Evolutionary conservation across 2,329 filamentous ascomycete genomes (phyloP).

Genomic region (Stylonectria norvegica): DNA sequence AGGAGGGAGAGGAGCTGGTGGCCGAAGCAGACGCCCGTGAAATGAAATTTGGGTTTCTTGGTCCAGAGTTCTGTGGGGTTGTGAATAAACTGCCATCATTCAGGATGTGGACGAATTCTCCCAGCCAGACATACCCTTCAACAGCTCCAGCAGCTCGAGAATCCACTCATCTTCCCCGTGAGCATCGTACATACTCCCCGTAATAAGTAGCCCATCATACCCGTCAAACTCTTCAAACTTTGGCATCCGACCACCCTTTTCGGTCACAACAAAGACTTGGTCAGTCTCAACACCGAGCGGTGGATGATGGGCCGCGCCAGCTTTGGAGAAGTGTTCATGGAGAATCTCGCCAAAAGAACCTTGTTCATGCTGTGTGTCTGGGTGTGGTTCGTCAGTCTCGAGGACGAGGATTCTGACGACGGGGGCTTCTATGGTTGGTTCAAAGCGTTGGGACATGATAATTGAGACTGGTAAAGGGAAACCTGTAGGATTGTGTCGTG

Average conservation of each 20-base stretch:
- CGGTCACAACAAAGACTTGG: conserved; percentile 52
- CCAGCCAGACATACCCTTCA: conserved; percentile 36
- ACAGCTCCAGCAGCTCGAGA: conserved; percentile 59
- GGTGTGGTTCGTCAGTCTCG: conserved; percentile 55
- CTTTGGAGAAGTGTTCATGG: conserved; percentile 47
- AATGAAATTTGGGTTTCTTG: conserved; percentile 47
- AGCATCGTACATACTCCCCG: conserved; percentile 66
- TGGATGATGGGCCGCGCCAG: conserved; percentile 51
- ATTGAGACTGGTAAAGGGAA: neutral
- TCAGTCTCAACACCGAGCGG: conserved; percentile 52
- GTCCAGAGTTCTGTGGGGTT: conserved; percentile 45
- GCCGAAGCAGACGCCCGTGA: conserved; percentile 78
- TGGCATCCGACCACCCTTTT: conserved; percentile 46
- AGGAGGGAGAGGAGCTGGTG: conserved; percentile 76
- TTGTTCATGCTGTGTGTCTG: conserved; percentile 45
- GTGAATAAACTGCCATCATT: neutral
- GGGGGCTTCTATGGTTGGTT: conserved; percentile 22
- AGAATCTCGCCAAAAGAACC: conserved; percentile 55
- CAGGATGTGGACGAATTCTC: neutral
- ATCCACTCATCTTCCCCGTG: conserved; percentile 74
- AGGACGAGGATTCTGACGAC: conserved; percentile 48
- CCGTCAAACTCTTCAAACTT: conserved; percentile 50
- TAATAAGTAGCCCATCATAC: conserved; percentile 71
- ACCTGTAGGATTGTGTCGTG: no score
- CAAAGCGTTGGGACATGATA: conserved; percentile 26